Evolutionary conservation across 2,329 filamentous ascomycete genomes (phyloP), one percentile per base, ranked within the genome.

Genomic region (Phyllachora maydis): DNA sequence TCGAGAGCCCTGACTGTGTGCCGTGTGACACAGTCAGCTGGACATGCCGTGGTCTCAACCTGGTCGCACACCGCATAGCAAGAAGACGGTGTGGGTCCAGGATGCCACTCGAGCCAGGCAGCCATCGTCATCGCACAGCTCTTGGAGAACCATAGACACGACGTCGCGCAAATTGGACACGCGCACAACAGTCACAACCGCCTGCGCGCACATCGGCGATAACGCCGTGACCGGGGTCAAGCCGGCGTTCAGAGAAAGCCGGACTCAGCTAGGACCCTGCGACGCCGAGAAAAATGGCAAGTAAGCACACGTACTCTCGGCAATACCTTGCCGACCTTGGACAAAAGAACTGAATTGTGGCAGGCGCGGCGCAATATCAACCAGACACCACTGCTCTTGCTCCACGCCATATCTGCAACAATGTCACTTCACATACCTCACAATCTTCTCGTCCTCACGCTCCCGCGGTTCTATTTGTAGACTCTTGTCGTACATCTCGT

Each of bases 401-500:
- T 37, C 16, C 28, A 30, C 22, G 32, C 30, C 24, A 35, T 32
- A 15, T 13, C 16, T 36, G 36, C 27, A 37, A 30, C 31, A 31
- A 35, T 28, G 39, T 34, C 33, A 38, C 24, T 33, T n/a, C n/a
- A 60, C 66, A 41, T 71, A 91, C 83, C 88, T 90, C 45, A 92
- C 85, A 59, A 98, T 95, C 63, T 95, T 95, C 55, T 98, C 88
- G 44, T 98, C 88, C 55, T 98, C 88, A 39, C 88, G 67, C 56
- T 98, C 88, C 40, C 88, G 67, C 32, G 88, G 88, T 47, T 98
- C 88, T 30, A 98, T 72, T 40, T 73, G 64, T 52, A 98, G 57
- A 52, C 82, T 92, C 60, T 83, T 83, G 49, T 95, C 83, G 56
- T 95, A 98, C 88, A 95, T 95, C 57, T 95, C 85, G 47, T 95